Evolutionary conservation across 495 filamentous ascomycete species (phyloP), one percentile per base, ranked within the genome.

Genomic region (Neurospora sp.): DNA sequence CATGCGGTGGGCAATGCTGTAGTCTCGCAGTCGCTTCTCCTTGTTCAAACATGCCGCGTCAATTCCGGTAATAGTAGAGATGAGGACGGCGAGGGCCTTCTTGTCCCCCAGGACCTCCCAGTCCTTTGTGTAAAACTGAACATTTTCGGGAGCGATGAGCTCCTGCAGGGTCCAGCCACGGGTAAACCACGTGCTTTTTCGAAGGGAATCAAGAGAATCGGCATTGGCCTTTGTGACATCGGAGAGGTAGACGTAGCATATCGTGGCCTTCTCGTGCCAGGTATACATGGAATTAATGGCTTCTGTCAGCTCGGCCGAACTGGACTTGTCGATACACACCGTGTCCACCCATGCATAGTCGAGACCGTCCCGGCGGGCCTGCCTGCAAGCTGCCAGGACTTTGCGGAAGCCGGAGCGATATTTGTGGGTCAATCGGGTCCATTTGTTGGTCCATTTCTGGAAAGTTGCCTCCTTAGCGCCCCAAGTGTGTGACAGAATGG

Each of bases 251-350:
- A 77, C 84, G 73, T 81, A 83, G 74, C 85, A 86, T 16, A 82
- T 70, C 2, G 16, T 72, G 39, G 83, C 75, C 3, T 75, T 70
- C 35, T 75, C 68, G 72, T 85, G 85, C 83, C 81, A 85, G 3
- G 69, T 70, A 40, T 76, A 84, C 83, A 85, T 85, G 31, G 80
- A 83, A 71, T 83, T 84, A 22, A 82, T 82, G 41, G 84, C 81
- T 73, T 85, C 84, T 5, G 79, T 78, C 5, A 86, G 76, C 74
- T 86, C 84, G 10, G 82, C 82, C 31, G 77, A 81, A 70, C 81
- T 83, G 4, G 77, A 77, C 75, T 85, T 86, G 76, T 86, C 78
- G 70, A 84, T 84, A 72, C 82, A 85, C 71, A 79, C 81, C 9
- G 81, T 84, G 69, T 84, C 82, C 61, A 81, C 74, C 83, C 83